These are phyloP conservation scores for Fraxinus excelsior DNA, from an alignment of 257 asterid genomes.

Conservation along the genomic window DNA sequence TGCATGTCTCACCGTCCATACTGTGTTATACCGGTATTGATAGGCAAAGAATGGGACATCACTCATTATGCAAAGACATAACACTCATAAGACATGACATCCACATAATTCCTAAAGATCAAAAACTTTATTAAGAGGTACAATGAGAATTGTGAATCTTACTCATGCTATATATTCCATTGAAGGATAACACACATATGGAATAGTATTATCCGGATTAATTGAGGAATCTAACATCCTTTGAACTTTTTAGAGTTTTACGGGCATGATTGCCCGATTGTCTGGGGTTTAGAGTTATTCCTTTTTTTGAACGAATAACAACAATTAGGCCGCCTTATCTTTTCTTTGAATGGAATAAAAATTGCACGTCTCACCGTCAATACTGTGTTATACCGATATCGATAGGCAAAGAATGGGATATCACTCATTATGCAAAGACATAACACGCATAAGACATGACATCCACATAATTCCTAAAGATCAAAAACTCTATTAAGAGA, in stretches of 20 bases:
- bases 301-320: background rate
- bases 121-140: background rate
- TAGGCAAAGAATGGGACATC: too few species aligned
- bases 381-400: background rate
- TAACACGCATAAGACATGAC: too few species aligned
- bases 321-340: too few species aligned
- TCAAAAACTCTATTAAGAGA: background rate
- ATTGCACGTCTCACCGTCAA: background rate
- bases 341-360: background rate
- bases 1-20: background rate
- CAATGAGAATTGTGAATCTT: background rate
- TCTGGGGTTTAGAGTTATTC: background rate
- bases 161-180: background rate
- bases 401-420: too few species aligned
- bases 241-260: background rate
- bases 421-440: too few species aligned
- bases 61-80: too few species aligned
- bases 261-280: background rate
- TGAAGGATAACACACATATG: background rate
- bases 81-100: too few species aligned
- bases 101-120: too few species aligned
- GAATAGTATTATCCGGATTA: background rate
- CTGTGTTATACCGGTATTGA: background rate
- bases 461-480: too few species aligned
- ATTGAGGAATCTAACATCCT: background rate